Conservation (phyloP, 2,329 filamentous ascomycete species). For the Thelonectria blattea region DNA sequence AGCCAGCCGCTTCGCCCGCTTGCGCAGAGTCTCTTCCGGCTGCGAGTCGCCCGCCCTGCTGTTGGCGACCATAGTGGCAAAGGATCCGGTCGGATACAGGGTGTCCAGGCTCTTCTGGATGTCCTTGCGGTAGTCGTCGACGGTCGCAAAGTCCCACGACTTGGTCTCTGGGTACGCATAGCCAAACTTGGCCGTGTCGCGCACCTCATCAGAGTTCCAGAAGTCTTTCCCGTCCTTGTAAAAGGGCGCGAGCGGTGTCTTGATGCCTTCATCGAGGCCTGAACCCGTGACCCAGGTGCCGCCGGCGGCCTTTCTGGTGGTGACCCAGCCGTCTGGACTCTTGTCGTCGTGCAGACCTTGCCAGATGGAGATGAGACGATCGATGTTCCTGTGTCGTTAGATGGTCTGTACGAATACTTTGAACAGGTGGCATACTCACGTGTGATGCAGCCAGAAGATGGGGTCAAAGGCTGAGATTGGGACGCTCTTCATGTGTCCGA, state of each 20-base stretch:
- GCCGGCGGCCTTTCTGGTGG: background rate
- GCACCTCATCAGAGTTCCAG: slow-evolving; percentile 17
- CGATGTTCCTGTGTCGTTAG: too few species aligned
- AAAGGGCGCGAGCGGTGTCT: slow-evolving; percentile 16
- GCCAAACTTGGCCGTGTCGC: slow-evolving; percentile 11
- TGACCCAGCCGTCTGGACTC: background rate
- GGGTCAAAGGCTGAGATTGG: slow-evolving; percentile 4
- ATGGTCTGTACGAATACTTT: background rate
- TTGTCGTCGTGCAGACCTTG: background rate
- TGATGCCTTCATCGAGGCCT: background rate
- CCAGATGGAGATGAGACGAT: background rate
- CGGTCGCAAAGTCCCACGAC: background rate
- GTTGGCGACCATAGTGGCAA: too few species aligned
- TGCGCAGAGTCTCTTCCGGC: too few species aligned
- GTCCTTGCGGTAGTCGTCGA: background rate
- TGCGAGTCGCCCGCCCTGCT: too few species aligned
- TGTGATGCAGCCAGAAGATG: slow-evolving; percentile 11
- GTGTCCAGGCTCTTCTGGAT: background rate
- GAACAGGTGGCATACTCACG: slow-evolving; percentile 4
- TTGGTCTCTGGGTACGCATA: slow-evolving; percentile 21
- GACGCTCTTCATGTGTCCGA: slow-evolving; percentile 2
- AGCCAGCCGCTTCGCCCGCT: too few species aligned
- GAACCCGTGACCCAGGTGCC: too few species aligned
- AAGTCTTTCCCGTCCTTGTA: slow-evolving; percentile 3
- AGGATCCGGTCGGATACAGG: too few species aligned